A percentile compares a stretch with the other conserved stretches of the same genome.
Evolutionary conservation across 129 eudicot species (phyloP).

Genomic region (Sambucus nigra): DNA sequence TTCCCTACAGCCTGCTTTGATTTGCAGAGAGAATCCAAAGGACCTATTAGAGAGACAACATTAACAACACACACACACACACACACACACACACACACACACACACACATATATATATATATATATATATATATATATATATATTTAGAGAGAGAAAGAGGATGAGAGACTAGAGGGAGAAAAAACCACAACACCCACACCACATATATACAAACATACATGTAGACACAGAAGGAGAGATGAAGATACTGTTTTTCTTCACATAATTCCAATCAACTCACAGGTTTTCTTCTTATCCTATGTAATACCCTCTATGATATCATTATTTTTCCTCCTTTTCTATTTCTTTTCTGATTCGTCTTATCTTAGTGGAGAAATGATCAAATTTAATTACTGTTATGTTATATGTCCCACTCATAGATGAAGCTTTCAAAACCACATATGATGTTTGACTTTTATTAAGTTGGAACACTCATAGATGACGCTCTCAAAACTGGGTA

Average conservation of each 20-base stretch:
- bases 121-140: conserved; percentile 20
- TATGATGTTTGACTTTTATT: no score
- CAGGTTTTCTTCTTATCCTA: conserved; percentile 35
- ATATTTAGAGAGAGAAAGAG: background rate
- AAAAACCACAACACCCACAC: background rate
- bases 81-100: no score
- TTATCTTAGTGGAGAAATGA: background rate
- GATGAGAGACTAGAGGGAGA: background rate
- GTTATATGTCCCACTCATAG: no score
- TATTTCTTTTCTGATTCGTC: conserved; percentile 1
- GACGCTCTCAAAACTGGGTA: no score
- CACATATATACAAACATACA: background rate
- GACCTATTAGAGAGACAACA: conserved; percentile 2
- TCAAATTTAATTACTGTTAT: background rate
- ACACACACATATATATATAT: no score
- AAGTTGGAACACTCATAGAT: no score
- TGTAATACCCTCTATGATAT: conserved; percentile 22
- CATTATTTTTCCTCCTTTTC: background rate
- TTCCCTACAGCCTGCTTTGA: conserved; percentile 38
- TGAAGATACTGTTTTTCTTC: background rate
- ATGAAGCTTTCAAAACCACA: no score
- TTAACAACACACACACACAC: conserved; percentile 21
- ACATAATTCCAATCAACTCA: background rate
- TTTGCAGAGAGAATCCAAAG: conserved; percentile 37
- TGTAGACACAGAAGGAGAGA: background rate